phyloP scores from a whole-genome alignment of 768 basidiomycete genomes.

The Hypholoma fasciculare region DNA sequence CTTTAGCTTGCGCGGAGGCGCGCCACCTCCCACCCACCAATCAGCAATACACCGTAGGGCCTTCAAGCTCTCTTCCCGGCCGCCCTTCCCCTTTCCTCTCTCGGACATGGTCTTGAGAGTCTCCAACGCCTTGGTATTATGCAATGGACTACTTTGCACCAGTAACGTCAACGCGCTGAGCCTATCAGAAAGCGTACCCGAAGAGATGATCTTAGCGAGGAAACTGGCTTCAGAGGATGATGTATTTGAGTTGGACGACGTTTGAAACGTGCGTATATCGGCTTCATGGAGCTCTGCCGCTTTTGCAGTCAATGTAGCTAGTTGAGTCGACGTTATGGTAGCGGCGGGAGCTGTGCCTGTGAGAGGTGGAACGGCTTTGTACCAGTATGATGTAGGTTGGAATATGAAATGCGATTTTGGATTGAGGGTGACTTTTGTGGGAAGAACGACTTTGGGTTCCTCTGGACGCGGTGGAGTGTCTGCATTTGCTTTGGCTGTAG shows the following conservation, averaged over 20 bases:
- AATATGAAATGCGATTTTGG: conserved; percentile 39
- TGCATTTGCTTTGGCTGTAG: conserved; percentile 8
- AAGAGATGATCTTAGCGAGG: conserved; percentile 79
- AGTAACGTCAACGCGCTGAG: conserved; percentile 89
- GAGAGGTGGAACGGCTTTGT: conserved; percentile 45
- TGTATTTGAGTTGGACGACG: conserved; percentile 49
- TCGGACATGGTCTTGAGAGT: conserved; percentile 75
- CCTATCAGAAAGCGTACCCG: conserved; percentile 90
- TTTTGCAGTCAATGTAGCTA: conserved; percentile 45
- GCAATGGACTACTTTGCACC: conserved; percentile 85
- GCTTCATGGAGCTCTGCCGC: conserved; percentile 49
- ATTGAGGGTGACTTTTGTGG: conserved; percentile 34
- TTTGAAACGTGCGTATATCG: conserved; percentile 45
- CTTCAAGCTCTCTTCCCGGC: conserved; percentile 90
- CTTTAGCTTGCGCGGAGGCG: conserved; percentile 84
- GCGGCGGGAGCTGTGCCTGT: conserved; percentile 26
- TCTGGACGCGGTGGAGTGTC: conserved; percentile 1
- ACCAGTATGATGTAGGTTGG: conserved; percentile 54
- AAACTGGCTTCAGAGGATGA: conserved; percentile 80
- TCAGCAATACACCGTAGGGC: conserved; percentile 90
- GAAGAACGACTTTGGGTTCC: conserved; percentile 26
- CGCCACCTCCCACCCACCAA: conserved; percentile 98
- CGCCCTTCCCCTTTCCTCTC: conserved; percentile 77
- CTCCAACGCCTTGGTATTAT: conserved; percentile 82
- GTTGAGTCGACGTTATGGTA: conserved; percentile 40